A percentile compares a stretch with the other conserved stretches of the same genome.
Conservation (phyloP, 306 rosid genomes). For the Oemleria cerasiformis region DNA sequence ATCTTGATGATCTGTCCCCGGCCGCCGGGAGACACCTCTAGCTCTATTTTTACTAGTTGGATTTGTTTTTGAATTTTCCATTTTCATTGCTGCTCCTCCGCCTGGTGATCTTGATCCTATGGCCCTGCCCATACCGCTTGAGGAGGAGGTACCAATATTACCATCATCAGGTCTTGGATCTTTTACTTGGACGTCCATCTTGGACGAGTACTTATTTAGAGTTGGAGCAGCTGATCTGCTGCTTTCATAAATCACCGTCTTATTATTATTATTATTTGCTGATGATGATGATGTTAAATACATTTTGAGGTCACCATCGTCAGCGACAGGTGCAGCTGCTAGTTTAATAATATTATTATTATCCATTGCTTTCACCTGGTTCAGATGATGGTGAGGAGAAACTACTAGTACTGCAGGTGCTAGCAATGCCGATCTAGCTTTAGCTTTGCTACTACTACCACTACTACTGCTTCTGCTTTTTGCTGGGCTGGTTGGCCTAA, state of each 20-base stretch:
- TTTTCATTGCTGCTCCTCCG: not conserved
- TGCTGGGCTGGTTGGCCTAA: too few relatives aligned
- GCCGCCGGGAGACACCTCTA: not conserved
- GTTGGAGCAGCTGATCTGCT: too few relatives aligned
- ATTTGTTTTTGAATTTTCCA: not conserved
- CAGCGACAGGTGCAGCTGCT: not conserved
- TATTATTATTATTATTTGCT: not conserved
- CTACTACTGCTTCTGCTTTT: too few relatives aligned
- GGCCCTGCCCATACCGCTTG: not conserved
- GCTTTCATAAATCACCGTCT: not conserved
- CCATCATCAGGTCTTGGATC: too few relatives aligned
- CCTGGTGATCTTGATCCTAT: not conserved
- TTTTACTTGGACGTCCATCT: too few relatives aligned
- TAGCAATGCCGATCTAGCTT: slow-evolving; percentile 7
- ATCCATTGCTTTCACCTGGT: not conserved
- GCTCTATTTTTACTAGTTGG: not conserved
- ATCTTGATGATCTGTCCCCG: not conserved
- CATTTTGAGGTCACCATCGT: too few relatives aligned
- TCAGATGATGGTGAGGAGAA: not conserved
- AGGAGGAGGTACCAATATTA: not conserved
- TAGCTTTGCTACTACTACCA: not conserved
- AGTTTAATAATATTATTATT: not conserved
- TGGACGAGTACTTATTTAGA: too few relatives aligned
- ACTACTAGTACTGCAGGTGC: not conserved
- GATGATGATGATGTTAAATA: not conserved